Evolutionary conservation across 2,329 filamentous ascomycete species (phyloP), one percentile per base, ranked within the genome.

Genomic region (Colletotrichum sp.): DNA sequence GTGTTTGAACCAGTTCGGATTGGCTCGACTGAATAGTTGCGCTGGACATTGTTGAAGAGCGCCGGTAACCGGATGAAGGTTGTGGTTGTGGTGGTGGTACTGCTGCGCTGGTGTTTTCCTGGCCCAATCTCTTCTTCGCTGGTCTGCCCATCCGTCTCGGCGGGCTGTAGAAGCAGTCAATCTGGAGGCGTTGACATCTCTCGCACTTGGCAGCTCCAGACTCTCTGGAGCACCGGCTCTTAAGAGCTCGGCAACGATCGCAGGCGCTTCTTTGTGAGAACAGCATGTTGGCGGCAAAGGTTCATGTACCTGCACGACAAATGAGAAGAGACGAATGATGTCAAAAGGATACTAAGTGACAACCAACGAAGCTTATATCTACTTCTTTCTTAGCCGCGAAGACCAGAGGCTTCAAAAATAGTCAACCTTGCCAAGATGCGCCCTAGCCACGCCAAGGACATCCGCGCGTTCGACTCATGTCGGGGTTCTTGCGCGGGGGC

Each of bases 201-300:
- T 76, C 74, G 64, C 74, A 76, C 34, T 76, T 76, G 9, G 71
- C 59, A 13, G 70, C 48, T 28, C 74, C 74, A 34, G 65, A 21
- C 21, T 69, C 74, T 60, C 74, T 59, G 6, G 74, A 76, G 48
- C 74, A 76, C 6, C 74, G 64, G 71, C 74, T 76, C 59, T 76
- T 76, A 9, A 76, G 71, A 26, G 74, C 74, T n/a, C 74, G 74
- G 65, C 74, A 76, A 60, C 74, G 74, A 34, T 76, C 74, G 64
- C 74, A 76, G n/a, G 74, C 74, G 55, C 74, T 76, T 74, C 74
- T 69, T 55, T 76, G 74, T 30, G 74, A 76, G 74, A 76, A 76
- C 28, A 76, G 9, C 74, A 76, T 76, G 74, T 39, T 69, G 21
- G 57, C 26, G 28, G 52, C 48, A 24, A 52, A 28, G 15, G 48